Percentiles rank a stretch among this genome's conserved stretches.
phyloP scores from a whole-genome alignment of 306 rosid species.

The Glycine soja region DNA sequence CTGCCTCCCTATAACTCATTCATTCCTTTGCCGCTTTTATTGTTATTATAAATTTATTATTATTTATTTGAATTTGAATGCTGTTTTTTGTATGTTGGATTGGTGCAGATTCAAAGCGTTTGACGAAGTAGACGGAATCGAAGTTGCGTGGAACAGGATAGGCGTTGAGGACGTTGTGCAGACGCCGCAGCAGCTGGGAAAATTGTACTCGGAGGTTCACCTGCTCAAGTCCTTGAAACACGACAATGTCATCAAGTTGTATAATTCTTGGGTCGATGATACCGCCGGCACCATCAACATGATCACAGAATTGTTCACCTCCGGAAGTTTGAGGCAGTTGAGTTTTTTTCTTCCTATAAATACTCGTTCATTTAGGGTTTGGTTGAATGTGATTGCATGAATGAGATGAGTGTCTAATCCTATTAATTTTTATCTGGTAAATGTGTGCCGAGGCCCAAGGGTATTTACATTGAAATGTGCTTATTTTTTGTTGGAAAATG shows the following conservation, averaged over 20 bases:
- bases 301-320: slow-evolving; percentile 89
- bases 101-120: slow-evolving; percentile 77
- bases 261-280: slow-evolving; percentile 85
- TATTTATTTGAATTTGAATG: neutral
- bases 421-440: neutral
- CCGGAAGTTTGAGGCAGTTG: slow-evolving; percentile 93
- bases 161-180: slow-evolving; percentile 76
- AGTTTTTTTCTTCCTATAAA: slow-evolving; percentile 30
- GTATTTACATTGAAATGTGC: neutral
- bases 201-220: slow-evolving; percentile 85
- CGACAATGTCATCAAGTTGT: slow-evolving; percentile 74
- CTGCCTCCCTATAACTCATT: neutral
- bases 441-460: neutral
- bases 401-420: neutral
- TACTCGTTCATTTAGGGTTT: neutral
- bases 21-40: neutral
- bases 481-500: neutral
- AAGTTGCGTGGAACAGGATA: slow-evolving; percentile 94
- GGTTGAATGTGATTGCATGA: neutral
- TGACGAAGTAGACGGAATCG: slow-evolving; percentile 83
- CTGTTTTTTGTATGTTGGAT: neutral
- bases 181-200: slow-evolving; percentile 68
- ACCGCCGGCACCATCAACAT: slow-evolving; percentile 71
- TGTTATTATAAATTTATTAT: no score
- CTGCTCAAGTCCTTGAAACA: slow-evolving; percentile 85